Evolutionary conservation across 73 alveolate species (phyloP), one percentile per base, ranked within the genome.

Genomic region (Paramecium bursaria): DNA sequence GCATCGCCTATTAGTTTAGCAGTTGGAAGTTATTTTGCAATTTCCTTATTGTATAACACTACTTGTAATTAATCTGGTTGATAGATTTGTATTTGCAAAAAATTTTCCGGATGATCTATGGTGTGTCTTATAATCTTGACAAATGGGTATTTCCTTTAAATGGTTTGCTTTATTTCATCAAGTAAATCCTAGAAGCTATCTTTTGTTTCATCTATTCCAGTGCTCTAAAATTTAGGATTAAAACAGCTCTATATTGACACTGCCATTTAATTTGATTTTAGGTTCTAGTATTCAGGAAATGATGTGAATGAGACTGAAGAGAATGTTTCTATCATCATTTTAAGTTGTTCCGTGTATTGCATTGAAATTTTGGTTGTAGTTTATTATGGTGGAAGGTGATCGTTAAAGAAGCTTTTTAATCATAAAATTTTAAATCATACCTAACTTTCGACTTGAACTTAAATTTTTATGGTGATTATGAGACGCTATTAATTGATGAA

Each of bases 361-460:
- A 57, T 23, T 10, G 76, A 30, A 57, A 57, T 57, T 4, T 57
- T 57, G 9, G 76, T 57, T 23, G 76, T 57, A 7, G 49, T 57
- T n/a, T 48, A n/a, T 57, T 39, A 39, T 39, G 76, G 76, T 9
- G 33, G 17, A 15, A 57, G 26, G 33, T 23, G 27, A 50, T 57
- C 76, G 33, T 57, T 57, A 57, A 57, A 57, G 33, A 57, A 57
- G 33, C 76, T 57, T 30, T 30, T n/a, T n/a, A n/a, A n/a, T n/a
- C n/a, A 27, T 50, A 30, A 48, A 11, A 10, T 26, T 29, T 10
- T 13, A 13, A 27, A 23, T 11, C 15, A 57, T 57, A 57, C 76
- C 76, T 57, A 4, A 57, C 76, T 57, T 57, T 57, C n/a, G 76
- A 57, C 51, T 57, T 57, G 82, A 67, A 67, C 35, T 67, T 57